Conservation (phyloP, 2,329 filamentous ascomycete species). For the Pestalotiopsis sp. region DNA sequence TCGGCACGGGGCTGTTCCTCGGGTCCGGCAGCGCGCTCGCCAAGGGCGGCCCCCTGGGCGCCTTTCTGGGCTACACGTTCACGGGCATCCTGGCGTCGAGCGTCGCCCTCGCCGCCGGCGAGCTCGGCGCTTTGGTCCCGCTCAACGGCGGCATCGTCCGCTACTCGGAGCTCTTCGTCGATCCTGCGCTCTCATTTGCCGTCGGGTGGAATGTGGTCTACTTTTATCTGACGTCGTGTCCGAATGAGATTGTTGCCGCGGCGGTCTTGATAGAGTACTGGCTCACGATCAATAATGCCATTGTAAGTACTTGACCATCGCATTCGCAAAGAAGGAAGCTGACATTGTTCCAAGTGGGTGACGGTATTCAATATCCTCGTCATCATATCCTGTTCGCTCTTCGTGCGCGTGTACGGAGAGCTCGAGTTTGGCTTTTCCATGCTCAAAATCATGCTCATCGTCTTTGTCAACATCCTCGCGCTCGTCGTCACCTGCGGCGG, state of each 20-base stretch:
- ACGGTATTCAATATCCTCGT: constrained; percentile 4
- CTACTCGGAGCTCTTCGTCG: constrained; percentile 37
- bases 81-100: constrained; percentile 36
- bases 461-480: constrained; percentile 51
- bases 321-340: not conserved
- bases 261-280: constrained; percentile 24
- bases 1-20: constrained; percentile 61
- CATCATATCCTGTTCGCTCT: not conserved
- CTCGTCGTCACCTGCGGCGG: constrained; percentile 52
- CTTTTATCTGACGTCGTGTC: constrained; percentile 30
- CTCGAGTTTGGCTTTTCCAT: constrained; percentile 14
- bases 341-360: constrained; percentile 25
- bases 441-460: constrained; percentile 38
- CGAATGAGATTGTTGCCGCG: constrained; percentile 32
- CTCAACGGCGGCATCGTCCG: constrained; percentile 39
- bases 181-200: constrained; percentile 33
- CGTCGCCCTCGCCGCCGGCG: constrained; percentile 37
- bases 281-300: constrained; percentile 20
- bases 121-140: constrained; percentile 39
- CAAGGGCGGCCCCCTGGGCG: constrained; percentile 53
- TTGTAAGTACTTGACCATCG: not conserved
- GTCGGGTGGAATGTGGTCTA: constrained; percentile 40
- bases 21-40: constrained; percentile 61
- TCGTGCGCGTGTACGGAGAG: constrained; percentile 12
- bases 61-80: constrained; percentile 36